Percentiles rank a stretch among this genome's conserved stretches.
Conservation (phyloP, 2,329 filamentous ascomycete genomes). For the Botrytis deweyae region DNA sequence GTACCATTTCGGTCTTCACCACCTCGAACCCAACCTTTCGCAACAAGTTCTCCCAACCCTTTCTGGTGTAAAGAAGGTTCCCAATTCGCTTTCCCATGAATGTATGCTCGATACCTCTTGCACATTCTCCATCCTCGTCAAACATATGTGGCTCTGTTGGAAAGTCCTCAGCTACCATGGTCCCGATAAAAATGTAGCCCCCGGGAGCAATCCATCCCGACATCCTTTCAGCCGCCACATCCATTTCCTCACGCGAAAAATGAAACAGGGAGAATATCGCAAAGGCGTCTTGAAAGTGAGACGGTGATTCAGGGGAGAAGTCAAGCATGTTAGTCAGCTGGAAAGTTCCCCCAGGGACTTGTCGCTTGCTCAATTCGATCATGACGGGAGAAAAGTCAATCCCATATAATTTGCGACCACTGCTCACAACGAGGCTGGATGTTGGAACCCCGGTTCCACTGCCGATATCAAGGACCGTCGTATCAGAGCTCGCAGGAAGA, state of each 20-base stretch:
- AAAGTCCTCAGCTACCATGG: slow-evolving; percentile 22
- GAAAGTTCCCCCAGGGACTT: slow-evolving; percentile 27
- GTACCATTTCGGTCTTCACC: slow-evolving; percentile 5
- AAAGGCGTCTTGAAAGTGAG: slow-evolving; percentile 22
- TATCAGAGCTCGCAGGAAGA: neutral
- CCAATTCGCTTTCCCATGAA: slow-evolving; percentile 6
- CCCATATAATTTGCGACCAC: slow-evolving; percentile 13
- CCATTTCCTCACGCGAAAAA: slow-evolving; percentile 24
- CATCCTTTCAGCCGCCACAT: slow-evolving; percentile 18
- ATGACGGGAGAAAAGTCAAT: slow-evolving; percentile 41
- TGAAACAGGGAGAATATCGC: slow-evolving; percentile 25
- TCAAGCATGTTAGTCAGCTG: slow-evolving; percentile 25
- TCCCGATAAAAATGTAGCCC: slow-evolving; percentile 26
- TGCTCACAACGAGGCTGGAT: slow-evolving; percentile 29
- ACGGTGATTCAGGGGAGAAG: slow-evolving; percentile 17
- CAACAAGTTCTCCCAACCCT: slow-evolving; percentile 6
- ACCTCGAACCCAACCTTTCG: slow-evolving; percentile 12
- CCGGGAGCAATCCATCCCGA: slow-evolving; percentile 23
- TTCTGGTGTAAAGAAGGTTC: neutral
- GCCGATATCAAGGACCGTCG: slow-evolving; percentile 37
- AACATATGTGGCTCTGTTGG: slow-evolving; percentile 1
- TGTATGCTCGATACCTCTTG: slow-evolving; percentile 9
- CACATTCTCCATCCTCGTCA: slow-evolving; percentile 9
- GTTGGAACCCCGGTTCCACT: slow-evolving; percentile 40
- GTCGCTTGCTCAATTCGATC: slow-evolving; percentile 18